Percentiles rank a stretch among this genome's conserved stretches.
Evolutionary conservation across 306 rosid genomes (phyloP).

Genomic region (Cotoneaster glaucophyllus): DNA sequence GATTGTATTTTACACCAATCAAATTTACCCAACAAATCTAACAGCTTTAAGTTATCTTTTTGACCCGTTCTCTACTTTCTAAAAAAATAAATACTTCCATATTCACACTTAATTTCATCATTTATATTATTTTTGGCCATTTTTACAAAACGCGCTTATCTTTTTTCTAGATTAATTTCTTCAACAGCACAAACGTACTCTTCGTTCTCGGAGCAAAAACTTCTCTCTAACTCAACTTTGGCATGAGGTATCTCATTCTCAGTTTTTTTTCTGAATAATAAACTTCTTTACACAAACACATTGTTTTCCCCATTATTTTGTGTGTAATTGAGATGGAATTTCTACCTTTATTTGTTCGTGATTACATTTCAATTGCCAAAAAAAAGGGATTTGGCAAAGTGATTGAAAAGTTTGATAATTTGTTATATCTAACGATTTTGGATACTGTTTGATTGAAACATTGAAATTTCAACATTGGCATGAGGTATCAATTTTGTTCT

Average conservation of each 20-base stretch:
- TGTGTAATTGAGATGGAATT: background rate
- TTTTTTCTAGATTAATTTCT: background rate
- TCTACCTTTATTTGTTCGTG: background rate
- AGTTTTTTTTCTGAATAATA: background rate
- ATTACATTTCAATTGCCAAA: background rate
- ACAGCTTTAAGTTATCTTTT: background rate
- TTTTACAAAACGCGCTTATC: background rate
- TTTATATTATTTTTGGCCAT: background rate
- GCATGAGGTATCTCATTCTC: conserved; percentile 3
- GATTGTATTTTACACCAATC: background rate
- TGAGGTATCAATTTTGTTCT: no score
- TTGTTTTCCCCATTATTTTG: background rate
- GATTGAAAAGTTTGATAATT: no score
- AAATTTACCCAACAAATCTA: background rate
- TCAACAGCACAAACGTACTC: background rate
- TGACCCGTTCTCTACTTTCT: background rate
- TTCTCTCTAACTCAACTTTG: background rate
- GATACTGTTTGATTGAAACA: background rate
- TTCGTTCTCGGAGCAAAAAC: background rate
- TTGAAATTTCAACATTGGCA: background rate
- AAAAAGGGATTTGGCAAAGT: background rate
- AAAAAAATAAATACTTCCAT: background rate
- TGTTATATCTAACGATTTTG: no score
- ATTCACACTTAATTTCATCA: background rate
- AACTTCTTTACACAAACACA: background rate